Base-by-base conservation (phyloP, 2,329 filamentous ascomycete genomes). In the Cytospora schulzeri region DNA sequence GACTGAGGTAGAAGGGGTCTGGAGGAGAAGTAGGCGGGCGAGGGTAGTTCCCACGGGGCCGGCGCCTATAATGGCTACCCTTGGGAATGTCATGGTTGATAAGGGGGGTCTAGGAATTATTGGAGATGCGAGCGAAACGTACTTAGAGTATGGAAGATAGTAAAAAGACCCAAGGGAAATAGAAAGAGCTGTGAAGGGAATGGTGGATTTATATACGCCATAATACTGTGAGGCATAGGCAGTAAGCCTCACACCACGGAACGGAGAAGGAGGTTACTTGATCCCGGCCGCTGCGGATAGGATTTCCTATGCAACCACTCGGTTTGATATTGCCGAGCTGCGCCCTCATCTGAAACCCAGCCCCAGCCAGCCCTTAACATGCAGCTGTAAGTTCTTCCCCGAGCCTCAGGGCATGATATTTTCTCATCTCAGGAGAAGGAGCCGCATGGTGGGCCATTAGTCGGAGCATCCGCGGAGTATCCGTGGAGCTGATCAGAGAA, bases 1-100 rank as follows among this genome's bases (percentile, higher is more conserved):
- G 65, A 79, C 78, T 24, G 38, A 19, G n/a, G 45, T 24, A 4
- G 80, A 71, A 57, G 84, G 75, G 56, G 74, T 73, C 63, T 79
- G 75, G n/a, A 77, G 71, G 57, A 81, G 75, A 9, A 88, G 78
- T 41, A 87, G 77, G 24, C 81, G 79, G 50, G 82, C 84, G 1
- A 87, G 76, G 55, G 80, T 81, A 52, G 81, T 80, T 66, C 82
- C 82, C 11, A 75, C 76, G 12, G 80, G 81, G 7, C 81, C 81
- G 35, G 78, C 81, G 54, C 82, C 81, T 48, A 83, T 72, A 59
- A 83, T 82, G 60, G 80, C 81, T 64, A 83, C 79, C 63, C 70
- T 76, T 17, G 50, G 63, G 15, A 35, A 50, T 24, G 60, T 38
- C 63, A 65, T 65, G 72, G 19, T 75, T 72, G 4, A 22, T 33